Evolutionary conservation across 1,284 basidiomycete genomes (phyloP).

Genomic region (Rhodotorula sp.): DNA sequence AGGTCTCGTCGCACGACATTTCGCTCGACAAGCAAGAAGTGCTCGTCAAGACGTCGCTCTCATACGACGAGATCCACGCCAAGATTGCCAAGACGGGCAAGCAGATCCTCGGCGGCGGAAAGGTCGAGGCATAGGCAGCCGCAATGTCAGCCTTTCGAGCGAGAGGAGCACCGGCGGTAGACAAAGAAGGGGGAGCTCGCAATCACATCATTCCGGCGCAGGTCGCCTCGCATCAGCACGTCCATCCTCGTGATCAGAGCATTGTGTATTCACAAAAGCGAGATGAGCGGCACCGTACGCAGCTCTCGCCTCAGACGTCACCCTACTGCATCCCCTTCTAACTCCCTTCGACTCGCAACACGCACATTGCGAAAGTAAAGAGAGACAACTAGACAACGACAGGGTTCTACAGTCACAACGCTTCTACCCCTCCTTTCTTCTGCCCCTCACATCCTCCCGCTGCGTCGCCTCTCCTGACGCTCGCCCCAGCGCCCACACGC

Average conservation of each 20-base stretch:
- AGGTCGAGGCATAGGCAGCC: constrained; percentile 1
- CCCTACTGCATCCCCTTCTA: no score
- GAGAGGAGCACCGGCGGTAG: not conserved
- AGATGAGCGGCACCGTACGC: not conserved
- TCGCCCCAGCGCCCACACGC: no score
- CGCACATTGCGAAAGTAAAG: no score
- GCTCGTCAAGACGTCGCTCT: constrained; percentile 28
- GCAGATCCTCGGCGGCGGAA: constrained; percentile 31
- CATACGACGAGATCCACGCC: constrained; percentile 35
- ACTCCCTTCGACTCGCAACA: no score
- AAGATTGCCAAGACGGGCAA: constrained; percentile 46
- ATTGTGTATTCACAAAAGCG: not conserved
- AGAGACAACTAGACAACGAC: no score
- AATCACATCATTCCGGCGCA: not conserved
- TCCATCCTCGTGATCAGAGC: no score
- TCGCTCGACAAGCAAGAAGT: constrained; percentile 38
- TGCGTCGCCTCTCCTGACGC: not conserved
- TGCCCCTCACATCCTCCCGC: not conserved
- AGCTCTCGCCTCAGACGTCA: no score
- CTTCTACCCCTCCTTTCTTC: not conserved
- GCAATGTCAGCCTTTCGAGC: no score
- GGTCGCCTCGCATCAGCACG: not conserved
- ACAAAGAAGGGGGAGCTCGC: not conserved
- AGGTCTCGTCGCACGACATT: constrained; percentile 35
- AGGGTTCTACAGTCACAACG: no score